Percentiles rank a stretch among this genome's conserved stretches.
These are phyloP conservation scores for Picochlorum costavermella DNA, from an alignment of 139 green algal genomes.

Conservation along the genomic window DNA sequence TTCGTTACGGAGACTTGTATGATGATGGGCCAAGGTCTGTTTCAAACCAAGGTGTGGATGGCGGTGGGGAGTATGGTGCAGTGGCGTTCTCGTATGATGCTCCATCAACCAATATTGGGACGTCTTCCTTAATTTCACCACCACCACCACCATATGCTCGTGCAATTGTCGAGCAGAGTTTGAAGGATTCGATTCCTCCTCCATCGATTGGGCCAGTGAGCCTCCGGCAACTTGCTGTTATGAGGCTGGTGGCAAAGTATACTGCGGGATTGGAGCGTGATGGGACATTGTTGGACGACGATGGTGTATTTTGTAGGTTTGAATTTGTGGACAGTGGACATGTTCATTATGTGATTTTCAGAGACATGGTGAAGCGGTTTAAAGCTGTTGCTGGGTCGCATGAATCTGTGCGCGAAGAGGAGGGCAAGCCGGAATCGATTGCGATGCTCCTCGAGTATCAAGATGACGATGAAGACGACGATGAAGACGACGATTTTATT, in stretches of 20 bases:
- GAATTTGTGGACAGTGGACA: background rate
- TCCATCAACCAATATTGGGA: no score
- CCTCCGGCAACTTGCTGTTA: background rate
- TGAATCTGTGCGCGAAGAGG: background rate
- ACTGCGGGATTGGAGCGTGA: background rate
- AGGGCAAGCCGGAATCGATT: background rate
- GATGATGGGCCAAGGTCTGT: no score
- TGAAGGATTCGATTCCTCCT: background rate
- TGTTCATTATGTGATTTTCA: background rate
- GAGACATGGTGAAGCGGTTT: background rate
- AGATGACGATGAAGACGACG: no score
- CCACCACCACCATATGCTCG: no score
- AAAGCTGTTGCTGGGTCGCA: background rate
- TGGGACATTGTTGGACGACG: background rate
- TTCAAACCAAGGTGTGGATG: no score
- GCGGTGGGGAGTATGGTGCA: no score
- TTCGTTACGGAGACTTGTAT: no score
- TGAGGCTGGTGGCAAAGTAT: slow-evolving; percentile 1
- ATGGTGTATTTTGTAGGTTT: background rate
- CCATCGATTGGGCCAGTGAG: background rate
- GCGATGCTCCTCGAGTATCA: no score
- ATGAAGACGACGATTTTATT: no score
- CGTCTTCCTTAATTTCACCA: no score
- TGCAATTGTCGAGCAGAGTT: background rate
- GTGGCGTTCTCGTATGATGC: no score